These are phyloP conservation scores for Leccinum ochraceum DNA, from an alignment of 768 basidiomycete genomes.

Conservation along the genomic window DNA sequence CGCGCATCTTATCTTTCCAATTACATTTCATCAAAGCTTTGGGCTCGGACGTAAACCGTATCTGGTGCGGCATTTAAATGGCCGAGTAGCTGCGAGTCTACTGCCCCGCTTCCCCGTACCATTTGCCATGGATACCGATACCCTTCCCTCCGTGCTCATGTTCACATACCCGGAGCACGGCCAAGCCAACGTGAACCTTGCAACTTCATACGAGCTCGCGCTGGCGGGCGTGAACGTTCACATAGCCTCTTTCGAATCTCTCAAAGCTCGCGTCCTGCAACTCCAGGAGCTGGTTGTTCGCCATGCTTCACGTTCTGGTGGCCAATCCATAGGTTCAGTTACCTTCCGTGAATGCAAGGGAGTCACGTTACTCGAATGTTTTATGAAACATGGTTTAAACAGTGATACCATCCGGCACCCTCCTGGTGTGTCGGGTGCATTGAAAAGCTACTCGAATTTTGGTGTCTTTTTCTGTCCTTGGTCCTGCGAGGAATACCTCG, in stretches of 20 bases:
- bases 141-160: neutral
- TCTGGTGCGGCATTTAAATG: too few species aligned
- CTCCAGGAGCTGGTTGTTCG: too few species aligned
- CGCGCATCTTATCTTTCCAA: too few species aligned
- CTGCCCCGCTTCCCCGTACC: too few species aligned
- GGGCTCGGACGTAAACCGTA: too few species aligned
- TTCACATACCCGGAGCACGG: neutral
- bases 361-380: neutral
- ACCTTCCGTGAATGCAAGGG: too few species aligned
- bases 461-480: neutral
- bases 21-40: too few species aligned
- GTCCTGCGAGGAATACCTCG: conserved; percentile 7
- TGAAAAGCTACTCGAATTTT: neutral
- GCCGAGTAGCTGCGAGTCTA: too few species aligned
- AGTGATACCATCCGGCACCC: neutral
- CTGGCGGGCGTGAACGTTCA: neutral
- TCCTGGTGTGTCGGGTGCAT: conserved; percentile 4
- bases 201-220: neutral
- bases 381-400: neutral
- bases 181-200: neutral
- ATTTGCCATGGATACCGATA: too few species aligned
- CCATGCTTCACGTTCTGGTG: too few species aligned
- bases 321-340: too few species aligned
- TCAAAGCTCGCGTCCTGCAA: neutral
- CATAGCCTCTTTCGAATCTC: neutral